phyloP scores from a whole-genome alignment of 305 asterid genomes.

The Rubia tinctorum region DNA sequence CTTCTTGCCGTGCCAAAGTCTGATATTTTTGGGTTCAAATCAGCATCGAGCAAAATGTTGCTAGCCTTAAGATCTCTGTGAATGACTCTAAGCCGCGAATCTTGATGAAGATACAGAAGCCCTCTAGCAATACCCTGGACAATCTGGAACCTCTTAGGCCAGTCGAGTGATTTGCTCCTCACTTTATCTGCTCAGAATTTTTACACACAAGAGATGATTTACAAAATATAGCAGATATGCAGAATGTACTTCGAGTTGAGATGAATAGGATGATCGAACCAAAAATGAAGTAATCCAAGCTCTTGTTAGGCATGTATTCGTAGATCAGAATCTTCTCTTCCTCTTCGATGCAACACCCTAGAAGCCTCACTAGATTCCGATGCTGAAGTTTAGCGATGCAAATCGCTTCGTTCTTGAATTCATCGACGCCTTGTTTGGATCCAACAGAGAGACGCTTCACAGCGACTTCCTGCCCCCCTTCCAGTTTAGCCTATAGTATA shows the following conservation, averaged over 20 bases:
- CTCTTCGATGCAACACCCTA: constrained; percentile 41
- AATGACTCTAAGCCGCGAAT: neutral
- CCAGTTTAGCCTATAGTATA: constrained; percentile 17
- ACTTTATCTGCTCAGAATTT: neutral
- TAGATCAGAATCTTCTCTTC: constrained; percentile 35
- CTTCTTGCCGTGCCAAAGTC: constrained; percentile 34
- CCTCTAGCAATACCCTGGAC: constrained; percentile 9
- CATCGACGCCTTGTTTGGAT: constrained; percentile 26
- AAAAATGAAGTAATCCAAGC: constrained; percentile 29
- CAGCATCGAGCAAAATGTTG: constrained; percentile 42
- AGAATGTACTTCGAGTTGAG: neutral
- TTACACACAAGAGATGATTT: neutral
- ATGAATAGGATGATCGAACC: neutral
- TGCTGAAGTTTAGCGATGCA: constrained; percentile 42
- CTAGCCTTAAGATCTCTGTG: constrained; percentile 5
- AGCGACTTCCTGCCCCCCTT: constrained; percentile 23
- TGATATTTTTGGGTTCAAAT: constrained; percentile 55
- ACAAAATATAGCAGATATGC: constrained; percentile 2
- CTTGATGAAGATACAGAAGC: constrained; percentile 10
- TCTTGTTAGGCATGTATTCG: constrained; percentile 42
- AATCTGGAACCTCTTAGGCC: constrained; percentile 14
- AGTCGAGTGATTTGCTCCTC: constrained; percentile 12
- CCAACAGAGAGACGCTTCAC: constrained; percentile 21
- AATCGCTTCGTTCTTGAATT: constrained; percentile 39
- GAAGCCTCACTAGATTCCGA: constrained; percentile 40